Evolutionary conservation across 2,329 filamentous ascomycete genomes (phyloP).

Genomic region (Nemania diffusa): DNA sequence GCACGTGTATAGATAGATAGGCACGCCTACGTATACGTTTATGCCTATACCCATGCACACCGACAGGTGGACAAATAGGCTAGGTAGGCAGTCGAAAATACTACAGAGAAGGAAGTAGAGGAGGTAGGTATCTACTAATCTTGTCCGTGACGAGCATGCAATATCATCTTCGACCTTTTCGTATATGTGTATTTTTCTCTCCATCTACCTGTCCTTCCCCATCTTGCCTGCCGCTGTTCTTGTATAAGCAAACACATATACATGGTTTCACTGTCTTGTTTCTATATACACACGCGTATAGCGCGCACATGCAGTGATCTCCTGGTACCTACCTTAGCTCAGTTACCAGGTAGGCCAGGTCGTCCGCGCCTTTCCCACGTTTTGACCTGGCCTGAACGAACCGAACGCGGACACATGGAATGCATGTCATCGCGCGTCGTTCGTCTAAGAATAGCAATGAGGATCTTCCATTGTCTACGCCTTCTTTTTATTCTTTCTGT

Average conservation of each 20-base stretch:
- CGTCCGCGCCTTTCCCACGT: neutral
- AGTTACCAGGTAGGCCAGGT: neutral
- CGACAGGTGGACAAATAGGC: neutral
- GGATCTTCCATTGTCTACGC: neutral
- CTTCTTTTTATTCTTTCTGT: neutral
- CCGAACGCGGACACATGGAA: neutral
- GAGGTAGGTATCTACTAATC: neutral
- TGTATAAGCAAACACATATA: neutral
- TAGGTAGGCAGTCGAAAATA: too few relatives aligned
- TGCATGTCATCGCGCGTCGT: neutral
- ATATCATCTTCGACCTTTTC: neutral
- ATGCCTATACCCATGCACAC: neutral
- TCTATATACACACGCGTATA: neutral
- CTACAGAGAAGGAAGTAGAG: neutral
- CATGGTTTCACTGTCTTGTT: neutral
- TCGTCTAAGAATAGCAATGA: slow-evolving; percentile 5
- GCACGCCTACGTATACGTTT: neutral
- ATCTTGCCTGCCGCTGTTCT: neutral
- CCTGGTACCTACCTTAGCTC: slow-evolving; percentile 11
- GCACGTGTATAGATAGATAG: neutral
- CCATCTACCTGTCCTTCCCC: neutral
- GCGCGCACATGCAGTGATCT: neutral
- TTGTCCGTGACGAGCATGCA: neutral
- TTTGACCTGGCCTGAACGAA: neutral
- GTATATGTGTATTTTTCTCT: neutral